These are phyloP conservation scores for Dujonia santamariae DNA, from an alignment of 1,139 yeast genomes.

Conservation along the genomic window DNA sequence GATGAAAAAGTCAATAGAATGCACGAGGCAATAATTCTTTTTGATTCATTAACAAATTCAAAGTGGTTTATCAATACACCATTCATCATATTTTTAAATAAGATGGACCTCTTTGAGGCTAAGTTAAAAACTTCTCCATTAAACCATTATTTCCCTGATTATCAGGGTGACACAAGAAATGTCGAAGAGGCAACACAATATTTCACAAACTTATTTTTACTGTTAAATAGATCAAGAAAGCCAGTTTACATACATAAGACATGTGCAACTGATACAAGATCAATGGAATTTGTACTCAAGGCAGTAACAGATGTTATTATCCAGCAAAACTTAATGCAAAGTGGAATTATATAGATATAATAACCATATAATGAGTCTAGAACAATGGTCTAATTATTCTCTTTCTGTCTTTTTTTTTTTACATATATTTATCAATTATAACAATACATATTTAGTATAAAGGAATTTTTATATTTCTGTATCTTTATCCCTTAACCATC, in stretches of 20 bases:
- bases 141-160: slow-evolving; percentile 70
- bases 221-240: slow-evolving; percentile 61
- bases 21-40: slow-evolving; percentile 84
- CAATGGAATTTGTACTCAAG: slow-evolving; percentile 84
- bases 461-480: background rate
- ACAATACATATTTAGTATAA: background rate
- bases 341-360: slow-evolving; percentile 72
- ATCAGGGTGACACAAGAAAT: slow-evolving; percentile 57
- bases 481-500: background rate
- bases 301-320: slow-evolving; percentile 93
- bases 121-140: slow-evolving; percentile 68
- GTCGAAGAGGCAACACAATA: slow-evolving; percentile 64
- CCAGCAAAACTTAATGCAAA: slow-evolving; percentile 75
- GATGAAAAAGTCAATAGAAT: slow-evolving; percentile 87
- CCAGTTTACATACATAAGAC: slow-evolving; percentile 90
- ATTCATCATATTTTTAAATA: slow-evolving; percentile 83
- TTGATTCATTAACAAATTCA: slow-evolving; percentile 83
- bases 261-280: slow-evolving; percentile 89
- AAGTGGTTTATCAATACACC: slow-evolving; percentile 85
- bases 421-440: slow-evolving; percentile 2
- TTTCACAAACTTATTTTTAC: slow-evolving; percentile 63
- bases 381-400: too few relatives aligned
- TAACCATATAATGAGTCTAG: too few relatives aligned
- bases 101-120: slow-evolving; percentile 74
- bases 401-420: background rate